Conservation (phyloP, 805 yeast genomes). For the Sugiyamaella chiloensis region DNA sequence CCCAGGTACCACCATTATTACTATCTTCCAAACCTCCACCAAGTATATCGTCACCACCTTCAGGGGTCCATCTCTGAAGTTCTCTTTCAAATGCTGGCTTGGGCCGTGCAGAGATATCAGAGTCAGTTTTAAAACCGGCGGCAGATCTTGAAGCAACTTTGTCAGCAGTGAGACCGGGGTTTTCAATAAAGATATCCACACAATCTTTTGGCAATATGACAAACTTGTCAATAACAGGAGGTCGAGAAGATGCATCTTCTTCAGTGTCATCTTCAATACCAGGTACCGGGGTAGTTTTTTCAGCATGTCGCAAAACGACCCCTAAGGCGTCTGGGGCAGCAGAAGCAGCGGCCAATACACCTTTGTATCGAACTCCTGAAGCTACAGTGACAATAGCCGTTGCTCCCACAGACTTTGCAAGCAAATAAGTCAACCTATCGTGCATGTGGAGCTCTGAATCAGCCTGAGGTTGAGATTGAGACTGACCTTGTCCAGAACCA, state of each 20-base stretch:
- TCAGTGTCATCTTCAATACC: constrained; percentile 33
- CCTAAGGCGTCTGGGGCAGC: constrained; percentile 47
- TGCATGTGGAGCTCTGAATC: constrained; percentile 40
- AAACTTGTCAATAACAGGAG: constrained; percentile 37
- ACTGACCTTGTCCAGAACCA: not conserved
- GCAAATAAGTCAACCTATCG: constrained; percentile 54
- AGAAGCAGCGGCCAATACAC: constrained; percentile 50
- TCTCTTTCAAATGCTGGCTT: constrained; percentile 57
- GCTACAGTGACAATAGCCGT: constrained; percentile 55
- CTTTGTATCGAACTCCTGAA: constrained; percentile 58
- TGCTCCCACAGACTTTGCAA: constrained; percentile 60
- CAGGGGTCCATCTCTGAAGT: constrained; percentile 83
- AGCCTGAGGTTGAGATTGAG: constrained; percentile 24
- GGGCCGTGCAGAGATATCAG: constrained; percentile 65
- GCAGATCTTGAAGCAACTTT: constrained; percentile 3
- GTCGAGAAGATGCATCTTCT: constrained; percentile 29
- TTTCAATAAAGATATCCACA: constrained; percentile 45
- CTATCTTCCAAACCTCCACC: constrained; percentile 37
- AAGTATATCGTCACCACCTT: constrained; percentile 36
- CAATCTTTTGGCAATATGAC: constrained; percentile 50
- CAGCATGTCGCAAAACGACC: constrained; percentile 53
- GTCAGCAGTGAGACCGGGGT: constrained; percentile 37
- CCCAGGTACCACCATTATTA: constrained; percentile 55
- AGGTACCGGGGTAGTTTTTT: constrained; percentile 37
- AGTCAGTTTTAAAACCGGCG: constrained; percentile 69